Evolutionary conservation across 768 basidiomycete genomes (phyloP).

Genomic region (Collybiopsis luxurians): DNA sequence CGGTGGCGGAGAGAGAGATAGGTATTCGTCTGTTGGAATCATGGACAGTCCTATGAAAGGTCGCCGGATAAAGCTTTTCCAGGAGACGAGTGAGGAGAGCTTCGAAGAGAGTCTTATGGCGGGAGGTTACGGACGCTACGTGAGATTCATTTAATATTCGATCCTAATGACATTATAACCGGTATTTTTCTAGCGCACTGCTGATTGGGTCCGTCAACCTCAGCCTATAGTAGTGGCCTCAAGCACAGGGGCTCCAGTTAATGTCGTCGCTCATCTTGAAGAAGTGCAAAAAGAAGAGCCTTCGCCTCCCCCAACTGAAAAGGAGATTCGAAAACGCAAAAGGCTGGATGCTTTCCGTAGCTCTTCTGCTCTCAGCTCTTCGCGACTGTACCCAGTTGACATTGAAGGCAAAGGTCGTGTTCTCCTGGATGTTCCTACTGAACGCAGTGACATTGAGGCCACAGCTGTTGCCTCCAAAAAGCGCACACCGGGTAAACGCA

Average conservation of each 20-base stretch:
- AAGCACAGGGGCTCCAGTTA: slow-evolving; percentile 38
- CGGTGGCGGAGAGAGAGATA: slow-evolving; percentile 26
- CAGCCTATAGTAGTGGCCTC: slow-evolving; percentile 43
- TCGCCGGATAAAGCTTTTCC: slow-evolving; percentile 69
- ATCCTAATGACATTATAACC: slow-evolving; percentile 9
- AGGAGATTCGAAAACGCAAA: slow-evolving; percentile 63
- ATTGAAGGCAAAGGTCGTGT: slow-evolving; percentile 71
- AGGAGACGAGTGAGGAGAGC: slow-evolving; percentile 80
- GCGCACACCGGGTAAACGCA: slow-evolving; percentile 35
- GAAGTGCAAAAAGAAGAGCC: slow-evolving; percentile 26
- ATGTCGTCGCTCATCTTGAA: slow-evolving; percentile 40
- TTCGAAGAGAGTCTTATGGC: slow-evolving; percentile 85
- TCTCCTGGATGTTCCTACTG: slow-evolving; percentile 53
- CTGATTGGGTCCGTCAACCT: slow-evolving; percentile 61
- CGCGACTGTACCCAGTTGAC: slow-evolving; percentile 58
- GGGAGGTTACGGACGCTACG: slow-evolving; percentile 77
- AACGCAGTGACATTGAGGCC: slow-evolving; percentile 27
- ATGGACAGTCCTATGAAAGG: slow-evolving; percentile 72
- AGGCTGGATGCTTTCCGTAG: slow-evolving; percentile 68
- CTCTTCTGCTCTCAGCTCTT: slow-evolving; percentile 23
- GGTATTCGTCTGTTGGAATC: slow-evolving; percentile 45
- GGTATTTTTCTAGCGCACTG: slow-evolving; percentile 40
- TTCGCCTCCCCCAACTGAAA: slow-evolving; percentile 43
- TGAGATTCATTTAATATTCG: slow-evolving; percentile 30
- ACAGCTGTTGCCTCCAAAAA: slow-evolving; percentile 32